Evolutionary conservation across 106 monocot species (phyloP).

Genomic region (Acorus gramineus): DNA sequence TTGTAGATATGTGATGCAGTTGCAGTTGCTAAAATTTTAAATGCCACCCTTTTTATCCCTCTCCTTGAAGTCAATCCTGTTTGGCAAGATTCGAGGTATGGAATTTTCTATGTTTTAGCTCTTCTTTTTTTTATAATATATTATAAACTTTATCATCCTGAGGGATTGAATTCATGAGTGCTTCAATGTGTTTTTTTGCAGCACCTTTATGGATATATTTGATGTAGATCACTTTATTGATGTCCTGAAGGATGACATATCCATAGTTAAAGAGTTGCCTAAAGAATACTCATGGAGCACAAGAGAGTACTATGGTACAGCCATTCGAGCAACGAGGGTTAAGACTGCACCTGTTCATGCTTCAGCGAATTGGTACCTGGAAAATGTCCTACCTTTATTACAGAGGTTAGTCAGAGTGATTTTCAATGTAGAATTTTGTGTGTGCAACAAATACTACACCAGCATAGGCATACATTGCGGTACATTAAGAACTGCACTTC

Average conservation of each 20-base stretch:
- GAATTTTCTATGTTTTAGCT: not conserved
- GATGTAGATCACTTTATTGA: slow-evolving; percentile 82
- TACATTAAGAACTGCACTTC: no score
- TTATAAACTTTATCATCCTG: not conserved
- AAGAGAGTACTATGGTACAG: slow-evolving; percentile 79
- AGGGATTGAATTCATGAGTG: slow-evolving; percentile 1
- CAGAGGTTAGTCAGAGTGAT: slow-evolving; percentile 44
- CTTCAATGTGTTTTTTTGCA: slow-evolving; percentile 18
- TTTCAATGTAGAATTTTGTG: not conserved
- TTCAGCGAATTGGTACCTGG: slow-evolving; percentile 79
- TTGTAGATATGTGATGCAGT: slow-evolving; percentile 92
- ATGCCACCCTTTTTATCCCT: slow-evolving; percentile 89
- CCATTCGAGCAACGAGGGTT: slow-evolving; percentile 75
- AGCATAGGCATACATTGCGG: no score
- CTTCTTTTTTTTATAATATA: not conserved
- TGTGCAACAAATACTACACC: not conserved
- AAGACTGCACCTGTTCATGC: slow-evolving; percentile 90
- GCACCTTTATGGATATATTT: slow-evolving; percentile 80
- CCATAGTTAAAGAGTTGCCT: slow-evolving; percentile 56
- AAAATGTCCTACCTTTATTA: slow-evolving; percentile 75
- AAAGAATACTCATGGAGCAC: slow-evolving; percentile 90
- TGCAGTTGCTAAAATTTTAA: slow-evolving; percentile 88
- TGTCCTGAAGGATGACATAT: slow-evolving; percentile 63
- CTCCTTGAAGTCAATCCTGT: slow-evolving; percentile 88
- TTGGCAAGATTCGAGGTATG: slow-evolving; percentile 92